Conservation (phyloP, 768 basidiomycete genomes). For the Polyporus arcularius region DNA sequence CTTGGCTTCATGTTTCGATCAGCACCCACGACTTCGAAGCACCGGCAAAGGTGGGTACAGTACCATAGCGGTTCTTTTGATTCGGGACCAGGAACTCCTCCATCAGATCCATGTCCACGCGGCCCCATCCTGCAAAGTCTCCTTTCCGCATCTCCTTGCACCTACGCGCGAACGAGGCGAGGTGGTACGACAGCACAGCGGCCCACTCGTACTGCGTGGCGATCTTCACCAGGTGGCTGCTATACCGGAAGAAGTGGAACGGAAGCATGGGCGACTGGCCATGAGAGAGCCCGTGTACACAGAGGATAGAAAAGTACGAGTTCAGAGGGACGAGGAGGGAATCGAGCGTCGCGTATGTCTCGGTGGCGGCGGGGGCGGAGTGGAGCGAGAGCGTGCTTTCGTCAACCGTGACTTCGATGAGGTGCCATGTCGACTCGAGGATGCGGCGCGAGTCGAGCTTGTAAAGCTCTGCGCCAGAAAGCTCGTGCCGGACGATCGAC, state of each 20-base stretch:
- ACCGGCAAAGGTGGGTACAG: constrained; percentile 11
- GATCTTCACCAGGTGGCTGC: constrained; percentile 33
- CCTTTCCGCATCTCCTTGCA: constrained; percentile 31
- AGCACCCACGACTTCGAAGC: constrained; percentile 18
- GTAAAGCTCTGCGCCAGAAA: constrained; percentile 29
- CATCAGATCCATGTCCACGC: constrained; percentile 32
- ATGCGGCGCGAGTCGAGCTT: constrained; percentile 35
- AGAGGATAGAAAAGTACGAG: constrained; percentile 32
- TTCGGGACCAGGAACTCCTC: constrained; percentile 32
- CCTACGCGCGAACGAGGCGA: constrained; percentile 29
- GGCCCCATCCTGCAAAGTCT: constrained; percentile 30
- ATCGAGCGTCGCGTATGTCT: constrained; percentile 30
- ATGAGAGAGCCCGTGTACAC: constrained; percentile 24
- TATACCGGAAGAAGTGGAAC: constrained; percentile 32
- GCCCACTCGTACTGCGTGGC: constrained; percentile 31
- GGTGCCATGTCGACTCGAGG: constrained; percentile 29
- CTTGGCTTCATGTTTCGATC: constrained; percentile 12
- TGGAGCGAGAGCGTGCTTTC: constrained; percentile 26
- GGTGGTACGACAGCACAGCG: constrained; percentile 29
- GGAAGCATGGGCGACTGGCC: constrained; percentile 27
- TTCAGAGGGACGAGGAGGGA: constrained; percentile 32
- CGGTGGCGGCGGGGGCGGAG: constrained; percentile 23
- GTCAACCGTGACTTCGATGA: constrained; percentile 27
- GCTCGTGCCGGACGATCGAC: constrained; percentile 26
- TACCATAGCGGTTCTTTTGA: constrained; percentile 25